A percentile compares a stretch with the other conserved stretches of the same genome.
Conservation (phyloP, 2,329 filamentous ascomycete genomes). For the Helotiales sp. region DNA sequence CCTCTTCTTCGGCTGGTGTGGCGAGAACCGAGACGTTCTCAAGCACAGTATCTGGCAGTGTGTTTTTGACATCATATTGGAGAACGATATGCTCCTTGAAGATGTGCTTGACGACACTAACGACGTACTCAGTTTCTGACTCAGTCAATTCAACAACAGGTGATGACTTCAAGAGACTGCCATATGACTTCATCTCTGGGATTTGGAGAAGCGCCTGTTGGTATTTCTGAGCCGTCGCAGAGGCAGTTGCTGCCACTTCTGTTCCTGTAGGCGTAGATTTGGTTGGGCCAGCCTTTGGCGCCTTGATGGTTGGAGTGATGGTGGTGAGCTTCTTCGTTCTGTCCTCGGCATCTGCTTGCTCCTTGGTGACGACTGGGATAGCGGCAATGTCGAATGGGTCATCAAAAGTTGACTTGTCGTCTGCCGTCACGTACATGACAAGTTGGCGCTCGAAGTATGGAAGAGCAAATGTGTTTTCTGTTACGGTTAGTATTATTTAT, state of each 20-base stretch:
- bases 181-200: constrained; percentile 89
- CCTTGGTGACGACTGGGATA: constrained; percentile 90
- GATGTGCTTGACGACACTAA: constrained; percentile 91
- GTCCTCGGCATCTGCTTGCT: constrained; percentile 95
- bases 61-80: constrained; percentile 98
- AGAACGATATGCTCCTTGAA: constrained; percentile 97
- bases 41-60: constrained; percentile 84
- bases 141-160: constrained; percentile 87
- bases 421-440: constrained; percentile 95
- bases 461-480: constrained; percentile 93
- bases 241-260: constrained; percentile 76
- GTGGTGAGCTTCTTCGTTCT: constrained; percentile 96
- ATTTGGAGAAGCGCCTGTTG: constrained; percentile 85
- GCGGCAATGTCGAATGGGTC: constrained; percentile 87
- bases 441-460: constrained; percentile 96
- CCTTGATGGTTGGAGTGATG: constrained; percentile 90
- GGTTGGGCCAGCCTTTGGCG: constrained; percentile 77
- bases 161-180: constrained; percentile 90
- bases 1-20: constrained; percentile 79
- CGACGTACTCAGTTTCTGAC: constrained; percentile 96
- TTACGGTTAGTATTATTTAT: constrained; percentile 39
- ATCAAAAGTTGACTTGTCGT: constrained; percentile 84
- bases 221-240: constrained; percentile 85
- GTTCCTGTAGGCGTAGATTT: constrained; percentile 73
- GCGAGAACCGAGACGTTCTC: constrained; percentile 87